These are phyloP conservation scores for Daldinia childiae DNA, from an alignment of 495 filamentous ascomycete genomes.

Conservation along the genomic window DNA sequence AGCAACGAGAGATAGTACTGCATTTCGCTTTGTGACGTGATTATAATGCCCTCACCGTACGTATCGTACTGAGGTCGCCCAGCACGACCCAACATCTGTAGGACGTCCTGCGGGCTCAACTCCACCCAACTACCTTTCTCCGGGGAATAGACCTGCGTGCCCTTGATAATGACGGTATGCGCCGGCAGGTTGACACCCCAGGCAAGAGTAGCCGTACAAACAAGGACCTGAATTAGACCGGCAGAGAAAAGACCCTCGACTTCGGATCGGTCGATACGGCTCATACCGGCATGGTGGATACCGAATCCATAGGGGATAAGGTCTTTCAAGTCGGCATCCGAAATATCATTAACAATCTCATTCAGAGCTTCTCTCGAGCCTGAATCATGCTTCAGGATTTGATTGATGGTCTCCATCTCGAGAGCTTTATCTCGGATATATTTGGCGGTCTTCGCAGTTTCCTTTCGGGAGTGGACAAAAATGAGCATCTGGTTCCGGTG, in stretches of 20 bases:
- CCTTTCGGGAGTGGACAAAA: slow-evolving; percentile 97
- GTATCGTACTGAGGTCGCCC: slow-evolving; percentile 97
- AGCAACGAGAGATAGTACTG: slow-evolving; percentile 96
- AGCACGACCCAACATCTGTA: slow-evolving; percentile 98
- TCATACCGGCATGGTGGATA: slow-evolving; percentile 98
- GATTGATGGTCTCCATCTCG: slow-evolving; percentile 94
- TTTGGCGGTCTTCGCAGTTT: slow-evolving; percentile 95
- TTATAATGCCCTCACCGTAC: slow-evolving; percentile 98
- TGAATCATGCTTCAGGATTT: slow-evolving; percentile 93
- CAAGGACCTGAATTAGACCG: slow-evolving; percentile 91
- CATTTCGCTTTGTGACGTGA: slow-evolving; percentile 92
- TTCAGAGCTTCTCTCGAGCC: slow-evolving; percentile 87
- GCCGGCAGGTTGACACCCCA: slow-evolving; percentile 97
- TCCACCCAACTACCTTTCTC: slow-evolving; percentile 99
- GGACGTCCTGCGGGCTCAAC: slow-evolving; percentile 93
- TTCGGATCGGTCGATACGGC: slow-evolving; percentile 87
- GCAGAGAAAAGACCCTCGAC: slow-evolving; percentile 95
- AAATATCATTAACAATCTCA: slow-evolving; percentile 83
- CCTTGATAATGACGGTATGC: slow-evolving; percentile 96
- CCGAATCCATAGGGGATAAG: slow-evolving; percentile 95
- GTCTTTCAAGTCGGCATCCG: slow-evolving; percentile 91
- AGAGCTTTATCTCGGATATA: slow-evolving; percentile 96
- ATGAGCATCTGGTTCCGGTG: slow-evolving; percentile 97
- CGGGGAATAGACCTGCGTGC: slow-evolving; percentile 96
- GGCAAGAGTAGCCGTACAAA: slow-evolving; percentile 94